Base-by-base conservation (phyloP, 257 asterid species). In the Nicotiana otophora region DNA sequence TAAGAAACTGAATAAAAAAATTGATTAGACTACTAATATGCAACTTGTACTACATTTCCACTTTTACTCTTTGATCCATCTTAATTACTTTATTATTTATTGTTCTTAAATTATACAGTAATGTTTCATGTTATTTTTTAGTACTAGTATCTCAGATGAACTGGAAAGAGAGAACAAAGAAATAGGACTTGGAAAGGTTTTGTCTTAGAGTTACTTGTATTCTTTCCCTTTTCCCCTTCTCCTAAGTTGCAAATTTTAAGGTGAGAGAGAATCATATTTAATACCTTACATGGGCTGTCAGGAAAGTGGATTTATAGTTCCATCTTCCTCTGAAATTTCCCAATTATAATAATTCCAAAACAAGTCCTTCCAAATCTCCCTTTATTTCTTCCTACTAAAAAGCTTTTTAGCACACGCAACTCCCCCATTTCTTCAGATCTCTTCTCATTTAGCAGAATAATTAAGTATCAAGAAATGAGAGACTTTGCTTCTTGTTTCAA, bases 401-500 rank as follows among this genome's bases (percentile, higher is more conserved):
- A 42, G 0, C 10, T 9, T 42, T 42, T 42, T 42, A 42, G 51
- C 11, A 8, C 51, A 42, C 51, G 51, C 51, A 42, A 42, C 51
- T 30, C 2, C 11, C 11, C 0, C 83, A 66, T 39, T 83, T 42
- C 31, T 60, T 66, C 74, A 82, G 68, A 46, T 63, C 46, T 16
- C 5, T 54, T 26, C 33, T 26, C 7, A 66, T 23, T 36, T 17
- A 23, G 26, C 26, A 23, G 26, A 23, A 23, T 23, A 23, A 23
- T 23, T 23, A 23, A 23, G 26, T 74, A 14, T 46, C 20, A 39
- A 23, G 62, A 64, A 76, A 94, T 93, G 97, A 93, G 95, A 86
- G 94, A 93, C 46, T 87, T 94, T 2, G 88, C 91, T 20, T 85
- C 94, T 46, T 94, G 96, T 66, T 89, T 89, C 65, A 90, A 89